Conservation (phyloP, 345 rosid species). For the Eucalyptus regnans region DNA sequence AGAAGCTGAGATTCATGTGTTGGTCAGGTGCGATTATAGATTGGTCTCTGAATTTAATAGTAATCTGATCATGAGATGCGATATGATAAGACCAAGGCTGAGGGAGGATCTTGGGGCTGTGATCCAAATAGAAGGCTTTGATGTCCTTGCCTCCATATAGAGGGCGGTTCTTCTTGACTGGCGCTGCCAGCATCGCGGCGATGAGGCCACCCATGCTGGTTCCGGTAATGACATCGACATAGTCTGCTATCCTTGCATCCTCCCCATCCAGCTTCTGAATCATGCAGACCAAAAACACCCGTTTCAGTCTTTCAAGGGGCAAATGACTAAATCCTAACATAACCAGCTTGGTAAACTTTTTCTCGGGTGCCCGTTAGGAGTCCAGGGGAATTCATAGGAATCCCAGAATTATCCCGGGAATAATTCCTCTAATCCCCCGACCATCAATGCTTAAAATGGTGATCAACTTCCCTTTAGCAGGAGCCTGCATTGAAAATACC, state of each 20-base stretch:
- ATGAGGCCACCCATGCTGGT: constrained; percentile 72
- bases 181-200: constrained; percentile 51
- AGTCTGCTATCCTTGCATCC: constrained; percentile 52
- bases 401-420: constrained; percentile 51
- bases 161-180: constrained; percentile 40
- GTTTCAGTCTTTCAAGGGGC: not conserved
- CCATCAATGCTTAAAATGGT: constrained; percentile 64
- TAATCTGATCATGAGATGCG: not conserved
- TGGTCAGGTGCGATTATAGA: not conserved
- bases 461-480: constrained; percentile 29
- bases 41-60: not conserved
- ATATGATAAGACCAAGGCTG: constrained; percentile 3
- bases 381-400: constrained; percentile 4
- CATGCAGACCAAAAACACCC: not conserved
- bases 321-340: not conserved
- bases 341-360: not conserved
- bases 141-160: constrained; percentile 56
- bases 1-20: not conserved
- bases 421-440: constrained; percentile 70
- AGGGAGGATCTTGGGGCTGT: constrained; percentile 47
- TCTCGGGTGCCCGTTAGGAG: not conserved
- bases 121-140: constrained; percentile 26
- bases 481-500: constrained; percentile 3
- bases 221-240: constrained; percentile 48
- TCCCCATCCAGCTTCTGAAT: constrained; percentile 53